A percentile compares a stretch with the other conserved stretches of the same genome.
Conservation (phyloP, 768 basidiomycete genomes). For the Macrolepiota dolichaula region DNA sequence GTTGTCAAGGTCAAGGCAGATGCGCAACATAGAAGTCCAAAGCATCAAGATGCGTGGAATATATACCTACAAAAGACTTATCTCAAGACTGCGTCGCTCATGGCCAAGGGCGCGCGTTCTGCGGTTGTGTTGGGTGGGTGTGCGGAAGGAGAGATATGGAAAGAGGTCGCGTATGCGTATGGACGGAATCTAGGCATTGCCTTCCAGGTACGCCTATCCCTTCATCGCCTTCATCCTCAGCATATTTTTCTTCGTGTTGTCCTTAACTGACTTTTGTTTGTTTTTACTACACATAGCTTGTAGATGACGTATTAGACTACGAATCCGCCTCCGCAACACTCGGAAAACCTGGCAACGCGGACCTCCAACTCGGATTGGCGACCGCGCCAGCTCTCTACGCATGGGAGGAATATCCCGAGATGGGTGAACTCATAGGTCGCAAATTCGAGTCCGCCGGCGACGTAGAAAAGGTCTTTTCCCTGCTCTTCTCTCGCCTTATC, state of each 20-base stretch:
- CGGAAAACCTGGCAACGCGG: slow-evolving; percentile 90
- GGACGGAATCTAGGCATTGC: slow-evolving; percentile 92
- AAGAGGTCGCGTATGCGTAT: slow-evolving; percentile 95
- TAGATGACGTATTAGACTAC: slow-evolving; percentile 95
- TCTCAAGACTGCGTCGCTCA: slow-evolving; percentile 88
- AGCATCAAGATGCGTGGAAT: slow-evolving; percentile 54
- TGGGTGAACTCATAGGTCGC: slow-evolving; percentile 82
- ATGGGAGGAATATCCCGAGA: slow-evolving; percentile 88
- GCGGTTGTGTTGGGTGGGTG: slow-evolving; percentile 88
- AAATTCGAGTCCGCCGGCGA: slow-evolving; percentile 83
- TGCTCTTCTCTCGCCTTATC: slow-evolving; percentile 3
- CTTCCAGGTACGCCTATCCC: slow-evolving; percentile 70
- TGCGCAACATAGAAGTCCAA: slow-evolving; percentile 18
- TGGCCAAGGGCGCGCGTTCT: slow-evolving; percentile 88
- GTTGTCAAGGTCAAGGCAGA: slow-evolving; percentile 13
- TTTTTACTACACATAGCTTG: slow-evolving; percentile 59
- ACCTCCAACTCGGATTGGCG: slow-evolving; percentile 78
- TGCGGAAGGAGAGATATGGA: slow-evolving; percentile 79
- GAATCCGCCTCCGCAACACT: slow-evolving; percentile 71
- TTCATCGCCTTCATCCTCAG: background rate
- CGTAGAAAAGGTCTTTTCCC: slow-evolving; percentile 63
- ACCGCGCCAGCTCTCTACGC: slow-evolving; percentile 95
- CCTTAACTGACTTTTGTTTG: background rate
- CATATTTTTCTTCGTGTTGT: background rate
- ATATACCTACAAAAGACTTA: slow-evolving; percentile 92